Evolutionary conservation across 2,329 filamentous ascomycete species (phyloP).

Genomic region (Acrodontium crateriforme): DNA sequence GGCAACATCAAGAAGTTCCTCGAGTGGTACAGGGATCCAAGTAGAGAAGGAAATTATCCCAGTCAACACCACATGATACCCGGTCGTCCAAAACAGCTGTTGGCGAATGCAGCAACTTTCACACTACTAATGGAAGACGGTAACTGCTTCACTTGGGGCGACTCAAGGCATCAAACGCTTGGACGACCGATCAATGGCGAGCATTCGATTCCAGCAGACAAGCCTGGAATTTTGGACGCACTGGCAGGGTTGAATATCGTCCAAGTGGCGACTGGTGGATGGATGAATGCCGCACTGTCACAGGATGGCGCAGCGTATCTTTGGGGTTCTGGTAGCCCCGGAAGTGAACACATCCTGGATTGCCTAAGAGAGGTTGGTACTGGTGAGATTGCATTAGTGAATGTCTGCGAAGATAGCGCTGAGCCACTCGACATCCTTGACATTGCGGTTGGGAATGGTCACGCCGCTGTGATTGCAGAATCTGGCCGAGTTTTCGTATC

Average conservation of each 20-base stretch:
- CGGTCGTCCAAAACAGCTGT: conserved; percentile 17
- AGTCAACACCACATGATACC: conserved; percentile 15
- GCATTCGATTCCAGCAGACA: conserved; percentile 29
- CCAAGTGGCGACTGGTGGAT: conserved; percentile 42
- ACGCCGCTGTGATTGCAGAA: conserved; percentile 42
- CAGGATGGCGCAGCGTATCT: conserved; percentile 44
- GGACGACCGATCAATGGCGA: conserved; percentile 33
- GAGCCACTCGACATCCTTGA: conserved; percentile 36
- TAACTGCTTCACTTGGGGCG: conserved; percentile 37
- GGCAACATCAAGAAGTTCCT: conserved; percentile 11
- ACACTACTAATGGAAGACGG: conserved; percentile 23
- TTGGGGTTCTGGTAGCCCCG: conserved; percentile 37
- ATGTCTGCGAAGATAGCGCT: conserved; percentile 26
- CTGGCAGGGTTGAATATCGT: conserved; percentile 39
- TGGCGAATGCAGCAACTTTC: conserved; percentile 27
- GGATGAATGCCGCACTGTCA: conserved; percentile 44
- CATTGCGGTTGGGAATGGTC: conserved; percentile 43
- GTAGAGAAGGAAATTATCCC: conserved; percentile 10
- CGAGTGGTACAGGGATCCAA: conserved; percentile 16
- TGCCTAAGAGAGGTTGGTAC: conserved; percentile 10
- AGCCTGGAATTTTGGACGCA: conserved; percentile 34
- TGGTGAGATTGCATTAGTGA: conserved; percentile 17
- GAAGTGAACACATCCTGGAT: conserved; percentile 9
- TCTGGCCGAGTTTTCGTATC: conserved; percentile 39
- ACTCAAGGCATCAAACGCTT: conserved; percentile 45